Conservation (phyloP, 163 green algal genomes). For the Coccomyxa subellipsoidea region DNA sequence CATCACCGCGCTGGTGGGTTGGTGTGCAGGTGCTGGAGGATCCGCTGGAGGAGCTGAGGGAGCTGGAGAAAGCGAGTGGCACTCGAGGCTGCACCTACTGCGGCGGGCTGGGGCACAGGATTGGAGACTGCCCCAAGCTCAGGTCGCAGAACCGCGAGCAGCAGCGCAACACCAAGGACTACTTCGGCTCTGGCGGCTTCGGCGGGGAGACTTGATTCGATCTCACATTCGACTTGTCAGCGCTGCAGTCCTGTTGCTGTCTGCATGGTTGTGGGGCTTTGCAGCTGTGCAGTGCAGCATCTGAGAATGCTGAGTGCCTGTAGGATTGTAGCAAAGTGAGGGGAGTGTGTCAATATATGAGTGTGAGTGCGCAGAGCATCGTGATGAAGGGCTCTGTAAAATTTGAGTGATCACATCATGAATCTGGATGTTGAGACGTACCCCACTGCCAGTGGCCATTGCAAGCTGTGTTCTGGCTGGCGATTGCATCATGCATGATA, state of each 20-base stretch:
- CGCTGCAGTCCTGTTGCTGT: neutral
- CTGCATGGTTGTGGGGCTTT: neutral
- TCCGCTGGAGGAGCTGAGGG: constrained; percentile 72
- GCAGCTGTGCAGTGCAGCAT: neutral
- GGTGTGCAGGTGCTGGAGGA: constrained; percentile 82
- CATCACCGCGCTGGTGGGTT: too few species aligned
- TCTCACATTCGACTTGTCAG: neutral
- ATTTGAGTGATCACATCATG: too few species aligned
- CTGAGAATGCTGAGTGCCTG: too few species aligned
- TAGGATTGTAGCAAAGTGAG: too few species aligned
- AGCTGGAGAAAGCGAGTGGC: constrained; percentile 73
- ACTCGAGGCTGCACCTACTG: constrained; percentile 93
- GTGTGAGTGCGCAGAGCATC: too few species aligned
- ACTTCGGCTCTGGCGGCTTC: constrained; percentile 77
- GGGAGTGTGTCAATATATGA: too few species aligned
- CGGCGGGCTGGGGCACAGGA: constrained; percentile 94
- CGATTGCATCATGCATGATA: too few species aligned
- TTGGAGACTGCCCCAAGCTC: constrained; percentile 94
- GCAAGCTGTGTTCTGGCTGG: too few species aligned
- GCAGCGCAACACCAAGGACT: constrained; percentile 72
- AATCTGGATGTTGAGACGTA: too few species aligned
- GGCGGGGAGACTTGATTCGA: constrained; percentile 68
- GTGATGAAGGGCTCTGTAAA: too few species aligned
- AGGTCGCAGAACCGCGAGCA: constrained; percentile 56
- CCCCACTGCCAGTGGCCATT: too few species aligned